Evolutionary conservation across 2,329 filamentous ascomycete species (phyloP), one percentile per base, ranked within the genome.

Genomic region (Aaosphaeria pasadenensis): DNA sequence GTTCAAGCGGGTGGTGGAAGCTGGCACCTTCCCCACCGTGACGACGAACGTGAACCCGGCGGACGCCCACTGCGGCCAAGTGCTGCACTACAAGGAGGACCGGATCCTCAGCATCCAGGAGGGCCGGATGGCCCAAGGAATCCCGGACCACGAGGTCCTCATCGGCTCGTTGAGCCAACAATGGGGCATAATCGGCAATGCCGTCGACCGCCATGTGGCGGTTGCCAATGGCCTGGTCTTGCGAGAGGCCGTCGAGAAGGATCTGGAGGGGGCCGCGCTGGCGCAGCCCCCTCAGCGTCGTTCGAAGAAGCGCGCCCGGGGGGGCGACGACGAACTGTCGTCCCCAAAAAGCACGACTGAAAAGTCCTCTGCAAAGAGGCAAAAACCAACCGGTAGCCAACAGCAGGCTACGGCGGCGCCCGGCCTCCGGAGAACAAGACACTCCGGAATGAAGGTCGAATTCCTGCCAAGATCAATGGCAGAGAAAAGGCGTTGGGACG

Each of bases 161-260:
- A 66, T 91, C 1, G 88, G 88, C 0, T 59, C 46, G 0, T 64
- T 77, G 0, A 7, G 35, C 0, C 71, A 83, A 1, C 85, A 89
- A 60, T 84, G 81, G 71, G 80, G 77, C 46, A 81, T 89, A 17
- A 75, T 91, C 0, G 89, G 89, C 0, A 95, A 95, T 64, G 88
- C 85, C 30, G 89, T 95, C 0, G 82, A 88, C 3, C 74, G 88
- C 6, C 80, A 82, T 28, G 80, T 89, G 1, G 81, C 87, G 0
- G 67, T 90, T 13, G 82, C 83, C 0, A 64, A 91, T 1, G 89
- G 89, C 0, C 59, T 88, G 4, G 73, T 77, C 7, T 70, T 91
- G 9, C 49, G 55, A 5, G 31, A 50, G 9, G 58, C 58, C 17
- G 17, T 24, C 17, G 17, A 24, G 17, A 24, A 55, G 1, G 46